Base-by-base conservation (phyloP, 371 early-diverging fungal species). In the Mucor irregularis region DNA sequence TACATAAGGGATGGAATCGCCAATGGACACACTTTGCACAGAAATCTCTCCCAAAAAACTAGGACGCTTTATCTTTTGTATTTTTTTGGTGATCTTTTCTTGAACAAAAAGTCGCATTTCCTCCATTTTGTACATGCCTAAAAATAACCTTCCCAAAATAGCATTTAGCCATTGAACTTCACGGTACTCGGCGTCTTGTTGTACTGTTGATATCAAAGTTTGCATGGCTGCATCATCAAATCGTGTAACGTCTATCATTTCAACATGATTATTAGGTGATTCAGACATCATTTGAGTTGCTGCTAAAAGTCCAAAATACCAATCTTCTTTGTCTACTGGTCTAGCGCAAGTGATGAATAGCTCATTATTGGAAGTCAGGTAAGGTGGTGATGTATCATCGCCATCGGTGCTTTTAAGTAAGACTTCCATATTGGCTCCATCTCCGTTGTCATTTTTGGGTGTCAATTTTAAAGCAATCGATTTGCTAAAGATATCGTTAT, bases 101-200 rank as follows among this genome's bases (percentile, higher is more conserved):
- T 85, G 78, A 31, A 89, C 77, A 47, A 78, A 69, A 3, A 74
- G 68, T 37, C 81, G 74, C 43, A 86, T 68, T 45, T 64, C 71
- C 5, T 86, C 76, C 0, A 90, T 89, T 53, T 83, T 84, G 68
- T 89, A 89, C 7, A 88, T 64, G 14, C 84, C 80, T 24, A 91
- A 53, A 33, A 91, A 91, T 5, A 87, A 57, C 17, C 96, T 79
- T 5, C 96, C 94, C 8, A 92, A 54, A n/a, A 94, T 80, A 4
- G 92, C 94, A 69, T 95, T 95, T 37, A 95, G 77, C 96, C 96
- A 94, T 44, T 85, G 85, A 25, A 83, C 79, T 33, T 83, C 71
- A 9, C 74, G 74, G 30, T 81, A 78, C 30, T 74, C 77, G 33
- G 78, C 82, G 67, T 78, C 78, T 40, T 72, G 82, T 43, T 71